A percentile compares a stretch with the other conserved stretches of the same genome.
phyloP scores from a whole-genome alignment of 1,284 basidiomycete genomes.

The Peniophora sp. region DNA sequence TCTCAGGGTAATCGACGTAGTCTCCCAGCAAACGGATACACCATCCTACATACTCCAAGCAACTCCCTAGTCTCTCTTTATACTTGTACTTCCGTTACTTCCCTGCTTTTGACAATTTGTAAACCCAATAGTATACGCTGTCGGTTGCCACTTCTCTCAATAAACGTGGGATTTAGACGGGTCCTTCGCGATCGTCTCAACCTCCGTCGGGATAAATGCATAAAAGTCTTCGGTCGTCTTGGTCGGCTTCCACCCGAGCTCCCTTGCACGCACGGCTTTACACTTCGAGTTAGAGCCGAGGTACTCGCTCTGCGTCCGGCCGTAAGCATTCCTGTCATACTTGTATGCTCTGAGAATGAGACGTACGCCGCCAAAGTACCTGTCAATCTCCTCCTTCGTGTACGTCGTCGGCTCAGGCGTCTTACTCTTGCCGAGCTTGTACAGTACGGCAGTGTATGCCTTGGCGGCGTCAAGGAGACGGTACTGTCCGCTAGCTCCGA shows the following conservation, averaged over 20 bases:
- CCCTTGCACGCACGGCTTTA: conserved; percentile 37
- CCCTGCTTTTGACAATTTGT: no score
- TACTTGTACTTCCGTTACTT: no score
- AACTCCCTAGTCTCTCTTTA: no score
- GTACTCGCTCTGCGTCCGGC: conserved; percentile 17
- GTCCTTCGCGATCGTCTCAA: conserved; percentile 21
- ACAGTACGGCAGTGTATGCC: conserved; percentile 34
- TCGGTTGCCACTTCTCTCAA: no score
- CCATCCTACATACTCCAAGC: no score
- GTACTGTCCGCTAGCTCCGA: conserved; percentile 15
- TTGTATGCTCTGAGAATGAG: background rate
- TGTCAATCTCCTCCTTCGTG: conserved; percentile 11
- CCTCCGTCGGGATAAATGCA: conserved; percentile 34
- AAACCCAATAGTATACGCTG: no score
- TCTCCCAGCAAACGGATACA: no score
- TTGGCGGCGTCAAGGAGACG: conserved; percentile 29
- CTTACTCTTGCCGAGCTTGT: conserved; percentile 23
- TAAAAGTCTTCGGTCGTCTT: conserved; percentile 38
- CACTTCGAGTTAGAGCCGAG: conserved; percentile 49
- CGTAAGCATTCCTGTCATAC: background rate
- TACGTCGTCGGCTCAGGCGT: conserved; percentile 10
- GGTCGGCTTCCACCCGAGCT: conserved; percentile 50
- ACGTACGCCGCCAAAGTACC: conserved; percentile 6
- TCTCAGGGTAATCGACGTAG: no score
- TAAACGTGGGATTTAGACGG: no score